A percentile compares a stretch with the other conserved stretches of the same genome.
These are phyloP conservation scores for Alloteropsis angusta DNA, from an alignment of 202 grass and related monocot genomes.

Conservation along the genomic window DNA sequence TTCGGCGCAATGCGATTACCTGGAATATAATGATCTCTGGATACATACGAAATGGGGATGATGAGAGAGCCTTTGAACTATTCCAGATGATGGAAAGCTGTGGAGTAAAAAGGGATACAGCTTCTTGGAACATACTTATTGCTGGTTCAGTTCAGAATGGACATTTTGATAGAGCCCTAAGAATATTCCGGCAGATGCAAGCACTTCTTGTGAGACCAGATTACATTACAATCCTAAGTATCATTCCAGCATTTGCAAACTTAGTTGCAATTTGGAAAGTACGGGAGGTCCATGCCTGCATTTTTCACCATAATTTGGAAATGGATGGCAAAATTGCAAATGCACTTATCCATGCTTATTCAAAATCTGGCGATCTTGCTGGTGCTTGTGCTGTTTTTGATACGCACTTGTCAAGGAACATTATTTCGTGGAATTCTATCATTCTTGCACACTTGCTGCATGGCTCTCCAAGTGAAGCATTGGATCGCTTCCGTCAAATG, in stretches of 20 bases:
- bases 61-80: conserved; percentile 76
- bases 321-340: conserved; percentile 54
- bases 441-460: conserved; percentile 59
- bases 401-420: conserved; percentile 39
- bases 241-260: conserved; percentile 66
- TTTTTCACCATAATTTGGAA: conserved; percentile 52
- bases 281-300: conserved; percentile 64
- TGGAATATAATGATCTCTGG: conserved; percentile 91
- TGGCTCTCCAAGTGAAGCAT: conserved; percentile 38
- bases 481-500: conserved; percentile 52
- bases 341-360: conserved; percentile 68
- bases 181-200: conserved; percentile 75
- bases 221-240: conserved; percentile 70
- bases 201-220: conserved; percentile 41
- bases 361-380: conserved; percentile 71
- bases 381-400: conserved; percentile 65
- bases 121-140: conserved; percentile 92
- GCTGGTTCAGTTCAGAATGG: conserved; percentile 69
- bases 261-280: conserved; percentile 59
- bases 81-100: conserved; percentile 73
- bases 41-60: conserved; percentile 70
- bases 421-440: conserved; percentile 85
- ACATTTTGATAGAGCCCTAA: conserved; percentile 55
- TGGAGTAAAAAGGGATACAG: conserved; percentile 57
- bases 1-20: conserved; percentile 69